Conservation (phyloP, 768 basidiomycete genomes). For the Lactifluus subvellereus region DNA sequence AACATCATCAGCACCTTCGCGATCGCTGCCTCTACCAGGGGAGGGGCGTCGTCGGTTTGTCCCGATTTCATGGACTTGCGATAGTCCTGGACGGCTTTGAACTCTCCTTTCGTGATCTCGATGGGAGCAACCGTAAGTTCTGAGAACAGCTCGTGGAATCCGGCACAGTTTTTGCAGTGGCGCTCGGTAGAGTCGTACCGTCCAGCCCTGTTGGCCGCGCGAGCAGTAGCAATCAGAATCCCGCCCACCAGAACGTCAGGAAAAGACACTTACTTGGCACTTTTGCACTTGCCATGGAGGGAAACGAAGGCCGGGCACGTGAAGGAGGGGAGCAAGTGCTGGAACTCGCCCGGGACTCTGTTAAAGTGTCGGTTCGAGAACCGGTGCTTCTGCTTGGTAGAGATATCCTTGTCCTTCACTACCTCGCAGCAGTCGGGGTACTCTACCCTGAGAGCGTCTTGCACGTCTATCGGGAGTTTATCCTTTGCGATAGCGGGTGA, state of each 20-base stretch:
- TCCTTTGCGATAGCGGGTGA: not conserved
- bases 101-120: not conserved
- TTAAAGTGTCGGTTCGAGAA: not conserved
- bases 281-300: not conserved
- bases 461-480: not conserved
- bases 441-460: not conserved
- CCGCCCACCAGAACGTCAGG: too few species aligned
- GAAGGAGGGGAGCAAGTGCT: not conserved
- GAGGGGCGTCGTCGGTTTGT: not conserved
- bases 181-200: conserved; percentile 10
- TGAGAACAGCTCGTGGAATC: not conserved
- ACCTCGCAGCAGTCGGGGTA: not conserved
- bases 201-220: not conserved
- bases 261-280: not conserved
- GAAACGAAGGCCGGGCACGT: conserved; percentile 3
- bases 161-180: not conserved
- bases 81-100: not conserved
- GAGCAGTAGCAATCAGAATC: not conserved
- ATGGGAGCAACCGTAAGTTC: not conserved
- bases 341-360: accelerated
- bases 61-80: not conserved
- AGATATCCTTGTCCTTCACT: not conserved
- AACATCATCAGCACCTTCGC: not conserved
- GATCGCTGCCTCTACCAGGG: not conserved
- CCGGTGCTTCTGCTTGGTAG: not conserved